These are phyloP conservation scores for Parascedosporium putredinis DNA, from an alignment of 2,329 filamentous ascomycete species.

Conservation along the genomic window DNA sequence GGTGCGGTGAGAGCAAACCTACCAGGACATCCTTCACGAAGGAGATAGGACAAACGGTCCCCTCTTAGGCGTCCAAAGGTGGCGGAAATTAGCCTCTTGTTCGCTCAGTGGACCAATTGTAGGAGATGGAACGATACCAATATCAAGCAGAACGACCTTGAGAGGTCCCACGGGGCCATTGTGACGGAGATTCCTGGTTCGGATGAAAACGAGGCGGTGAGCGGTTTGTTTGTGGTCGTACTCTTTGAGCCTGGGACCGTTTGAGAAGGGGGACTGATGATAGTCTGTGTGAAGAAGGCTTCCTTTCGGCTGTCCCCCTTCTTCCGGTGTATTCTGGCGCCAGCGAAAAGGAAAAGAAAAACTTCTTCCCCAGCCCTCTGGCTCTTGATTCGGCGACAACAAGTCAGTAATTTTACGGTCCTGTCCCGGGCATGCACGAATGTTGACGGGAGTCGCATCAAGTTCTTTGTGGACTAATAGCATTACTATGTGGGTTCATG, in stretches of 20 bases:
- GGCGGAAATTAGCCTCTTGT: slow-evolving; percentile 5
- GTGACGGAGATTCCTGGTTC: background rate
- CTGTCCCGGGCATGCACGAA: background rate
- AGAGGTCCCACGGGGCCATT: slow-evolving; percentile 14
- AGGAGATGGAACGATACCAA: slow-evolving; percentile 30
- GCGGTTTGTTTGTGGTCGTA: background rate
- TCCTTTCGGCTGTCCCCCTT: no score
- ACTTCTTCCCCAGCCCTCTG: background rate
- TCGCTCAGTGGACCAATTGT: background rate
- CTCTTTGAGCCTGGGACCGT: background rate
- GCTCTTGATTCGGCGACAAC: no score
- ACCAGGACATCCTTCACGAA: slow-evolving; percentile 78
- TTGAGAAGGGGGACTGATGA: no score
- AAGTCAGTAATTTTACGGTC: no score
- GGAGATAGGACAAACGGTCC: slow-evolving; percentile 72
- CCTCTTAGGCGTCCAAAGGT: slow-evolving; percentile 52
- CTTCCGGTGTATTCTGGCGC: no score
- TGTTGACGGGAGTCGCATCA: background rate
- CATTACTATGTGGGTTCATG: slow-evolving; percentile 7
- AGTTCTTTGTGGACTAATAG: no score
- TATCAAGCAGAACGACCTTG: slow-evolving; percentile 45
- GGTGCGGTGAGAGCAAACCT: slow-evolving; percentile 28
- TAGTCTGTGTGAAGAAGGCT: no score
- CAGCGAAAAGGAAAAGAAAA: background rate
- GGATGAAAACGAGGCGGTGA: slow-evolving; percentile 1